phyloP scores from a whole-genome alignment of 441 rosid species.

The Gossypium armourianum region DNA sequence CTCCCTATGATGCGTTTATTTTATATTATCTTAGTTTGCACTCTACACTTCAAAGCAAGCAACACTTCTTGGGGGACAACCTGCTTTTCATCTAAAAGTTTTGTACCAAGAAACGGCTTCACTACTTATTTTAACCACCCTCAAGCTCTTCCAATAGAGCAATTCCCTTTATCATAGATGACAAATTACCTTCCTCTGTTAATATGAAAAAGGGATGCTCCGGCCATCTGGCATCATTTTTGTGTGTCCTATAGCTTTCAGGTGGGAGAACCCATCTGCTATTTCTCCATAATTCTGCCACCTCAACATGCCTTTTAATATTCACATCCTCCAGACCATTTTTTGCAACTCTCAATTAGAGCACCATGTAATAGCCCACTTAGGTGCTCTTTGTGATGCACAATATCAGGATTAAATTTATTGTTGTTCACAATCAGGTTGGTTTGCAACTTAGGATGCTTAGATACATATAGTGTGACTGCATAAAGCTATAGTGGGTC shows the following conservation, averaged over 20 bases:
- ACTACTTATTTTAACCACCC: not conserved
- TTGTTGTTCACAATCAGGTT: slow-evolving; percentile 11
- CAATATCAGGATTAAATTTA: slow-evolving; percentile 9
- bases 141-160: not conserved
- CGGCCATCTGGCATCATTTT: not conserved
- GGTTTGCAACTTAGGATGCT: not conserved
- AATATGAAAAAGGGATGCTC: slow-evolving; percentile 8
- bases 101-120: not conserved
- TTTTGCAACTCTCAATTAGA: not conserved
- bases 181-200: not conserved
- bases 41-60: not conserved
- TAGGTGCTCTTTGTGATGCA: slow-evolving; percentile 8
- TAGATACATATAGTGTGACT: not conserved
- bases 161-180: not conserved
- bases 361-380: not conserved
- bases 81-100: not conserved
- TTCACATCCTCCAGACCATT: not conserved
- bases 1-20: not conserved
- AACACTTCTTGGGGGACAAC: not conserved
- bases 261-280: slow-evolving; percentile 8
- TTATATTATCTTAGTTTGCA: not conserved
- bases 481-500: not conserved
- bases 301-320: not conserved
- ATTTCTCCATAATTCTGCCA: not conserved
- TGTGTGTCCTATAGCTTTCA: not conserved